Conservation (phyloP, 345 rosid species). For the Euphorbia peplus region DNA sequence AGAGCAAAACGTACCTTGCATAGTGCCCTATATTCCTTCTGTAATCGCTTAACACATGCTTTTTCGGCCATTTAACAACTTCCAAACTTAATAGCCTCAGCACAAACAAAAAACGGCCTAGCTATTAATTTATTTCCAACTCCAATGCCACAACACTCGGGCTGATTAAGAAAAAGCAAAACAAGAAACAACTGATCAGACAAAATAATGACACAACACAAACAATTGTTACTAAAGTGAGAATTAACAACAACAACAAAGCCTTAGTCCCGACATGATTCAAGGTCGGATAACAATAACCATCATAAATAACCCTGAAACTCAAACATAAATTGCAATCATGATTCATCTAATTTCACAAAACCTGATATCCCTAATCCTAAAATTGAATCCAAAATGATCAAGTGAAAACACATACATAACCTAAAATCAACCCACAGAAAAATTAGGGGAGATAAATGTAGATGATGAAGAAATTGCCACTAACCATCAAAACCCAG, state of each 20-base stretch:
- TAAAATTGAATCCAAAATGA: background rate
- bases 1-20: conserved; percentile 59
- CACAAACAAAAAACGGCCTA: conserved; percentile 1
- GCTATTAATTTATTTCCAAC: conserved; percentile 12
- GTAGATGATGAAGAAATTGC: background rate
- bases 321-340: conserved; percentile 1
- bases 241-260: background rate
- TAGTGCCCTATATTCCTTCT: conserved; percentile 94
- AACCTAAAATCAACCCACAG: background rate
- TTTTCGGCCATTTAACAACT: conserved; percentile 68
- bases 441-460: background rate
- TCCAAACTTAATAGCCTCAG: conserved; percentile 10
- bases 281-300: too few relatives aligned
- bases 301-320: too few relatives aligned
- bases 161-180: conserved; percentile 7
- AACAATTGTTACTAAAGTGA: background rate
- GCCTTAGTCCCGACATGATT: too few relatives aligned
- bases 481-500: background rate
- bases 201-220: background rate
- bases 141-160: conserved; percentile 11
- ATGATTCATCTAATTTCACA: background rate
- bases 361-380: background rate
- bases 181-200: background rate
- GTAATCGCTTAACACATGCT: conserved; percentile 89
- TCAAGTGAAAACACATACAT: background rate